These are phyloP conservation scores for Apodospora peruviana DNA, from an alignment of 495 filamentous ascomycete genomes.

Conservation along the genomic window DNA sequence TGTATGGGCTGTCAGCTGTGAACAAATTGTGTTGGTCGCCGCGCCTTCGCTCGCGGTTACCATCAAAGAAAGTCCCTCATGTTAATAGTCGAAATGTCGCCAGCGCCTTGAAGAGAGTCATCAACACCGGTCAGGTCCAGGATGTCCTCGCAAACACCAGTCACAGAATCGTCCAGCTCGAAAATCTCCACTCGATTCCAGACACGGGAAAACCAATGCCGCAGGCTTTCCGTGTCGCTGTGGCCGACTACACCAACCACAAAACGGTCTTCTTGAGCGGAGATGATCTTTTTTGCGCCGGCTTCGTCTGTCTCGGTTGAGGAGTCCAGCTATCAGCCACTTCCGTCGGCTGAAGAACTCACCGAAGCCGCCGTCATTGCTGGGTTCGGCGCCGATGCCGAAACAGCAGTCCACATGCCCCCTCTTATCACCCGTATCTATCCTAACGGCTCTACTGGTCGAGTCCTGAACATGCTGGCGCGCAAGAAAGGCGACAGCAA, in stretches of 20 bases:
- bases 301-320: background rate
- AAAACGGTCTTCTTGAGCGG: background rate
- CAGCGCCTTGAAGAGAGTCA: too few species aligned
- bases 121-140: background rate
- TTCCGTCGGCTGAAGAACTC: background rate
- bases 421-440: background rate
- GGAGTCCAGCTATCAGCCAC: background rate
- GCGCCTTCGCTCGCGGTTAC: too few species aligned
- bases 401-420: background rate
- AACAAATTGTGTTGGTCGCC: too few species aligned
- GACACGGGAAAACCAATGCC: background rate
- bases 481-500: background rate
- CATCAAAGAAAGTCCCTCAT: too few species aligned
- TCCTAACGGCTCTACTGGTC: background rate
- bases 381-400: background rate
- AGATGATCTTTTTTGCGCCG: background rate
- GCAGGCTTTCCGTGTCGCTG: background rate
- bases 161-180: background rate
- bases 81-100: too few species aligned
- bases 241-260: conserved; percentile 2
- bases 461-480: conserved; percentile 1
- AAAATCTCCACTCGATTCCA: too few species aligned
- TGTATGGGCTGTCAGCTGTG: too few species aligned
- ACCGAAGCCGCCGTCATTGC: background rate
- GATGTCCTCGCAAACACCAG: background rate